Conservation (phyloP, 495 filamentous ascomycete species). For the Aspergillus ellipticus region DNA sequence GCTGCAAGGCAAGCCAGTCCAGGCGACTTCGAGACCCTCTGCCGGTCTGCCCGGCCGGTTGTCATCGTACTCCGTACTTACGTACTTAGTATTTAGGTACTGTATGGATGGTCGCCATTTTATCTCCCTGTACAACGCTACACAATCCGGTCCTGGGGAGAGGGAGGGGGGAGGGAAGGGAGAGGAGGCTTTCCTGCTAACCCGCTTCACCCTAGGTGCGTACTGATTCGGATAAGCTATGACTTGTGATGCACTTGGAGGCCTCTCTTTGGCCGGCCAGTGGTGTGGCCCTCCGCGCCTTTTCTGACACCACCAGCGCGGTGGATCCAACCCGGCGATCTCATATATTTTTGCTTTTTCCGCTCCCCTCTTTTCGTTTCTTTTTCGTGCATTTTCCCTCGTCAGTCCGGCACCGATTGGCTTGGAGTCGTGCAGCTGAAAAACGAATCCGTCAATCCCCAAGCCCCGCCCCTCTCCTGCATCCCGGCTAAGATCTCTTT, state of each 20-base stretch:
- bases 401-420: slow-evolving; percentile 5
- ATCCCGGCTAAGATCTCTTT: slow-evolving; percentile 2
- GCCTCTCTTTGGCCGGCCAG: background rate
- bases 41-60: too few relatives aligned
- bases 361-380: slow-evolving; percentile 3
- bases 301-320: slow-evolving; percentile 10
- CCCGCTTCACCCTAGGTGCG: background rate
- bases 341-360: background rate
- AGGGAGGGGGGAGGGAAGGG: too few relatives aligned
- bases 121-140: background rate
- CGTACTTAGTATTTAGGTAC: too few relatives aligned
- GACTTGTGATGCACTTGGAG: slow-evolving; percentile 2
- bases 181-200: background rate
- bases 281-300: slow-evolving; percentile 1
- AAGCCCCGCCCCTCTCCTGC: slow-evolving; percentile 1
- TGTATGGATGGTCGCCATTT: background rate
- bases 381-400: slow-evolving; percentile 1
- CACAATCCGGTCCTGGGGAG: background rate
- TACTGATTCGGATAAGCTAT: slow-evolving; percentile 6
- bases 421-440: slow-evolving; percentile 4
- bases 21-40: too few relatives aligned
- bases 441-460: background rate
- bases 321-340: slow-evolving; percentile 14
- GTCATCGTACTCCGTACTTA: background rate
- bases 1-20: background rate